Percentiles rank a stretch among this genome's conserved stretches.
These are phyloP conservation scores for Boletus subcaerulescens DNA, from an alignment of 768 basidiomycete species.

Conservation along the genomic window DNA sequence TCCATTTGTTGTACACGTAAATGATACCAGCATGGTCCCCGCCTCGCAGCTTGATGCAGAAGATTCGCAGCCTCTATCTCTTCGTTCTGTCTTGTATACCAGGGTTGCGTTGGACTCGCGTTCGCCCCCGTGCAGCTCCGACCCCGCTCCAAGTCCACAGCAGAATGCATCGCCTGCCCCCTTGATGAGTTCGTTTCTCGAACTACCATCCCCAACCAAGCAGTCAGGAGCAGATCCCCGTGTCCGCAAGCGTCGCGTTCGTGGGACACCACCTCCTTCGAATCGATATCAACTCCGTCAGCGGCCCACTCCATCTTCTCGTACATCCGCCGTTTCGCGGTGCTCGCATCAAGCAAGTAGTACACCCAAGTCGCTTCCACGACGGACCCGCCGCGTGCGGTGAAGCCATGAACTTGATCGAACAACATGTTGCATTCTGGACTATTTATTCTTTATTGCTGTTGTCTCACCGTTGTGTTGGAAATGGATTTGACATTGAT, in stretches of 20 bases:
- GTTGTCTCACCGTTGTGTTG: conserved; percentile 19
- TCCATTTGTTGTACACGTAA: conserved; percentile 29
- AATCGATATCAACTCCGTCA: conserved; percentile 32
- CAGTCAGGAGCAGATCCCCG: conserved; percentile 1
- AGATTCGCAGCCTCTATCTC: conserved; percentile 25
- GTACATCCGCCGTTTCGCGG: conserved; percentile 15
- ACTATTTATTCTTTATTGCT: conserved; percentile 37
- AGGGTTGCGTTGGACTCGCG: conserved; percentile 34
- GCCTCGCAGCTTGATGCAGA: conserved; percentile 37
- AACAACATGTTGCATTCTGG: neutral
- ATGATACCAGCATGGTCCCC: conserved; percentile 33
- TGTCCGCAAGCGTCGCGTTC: conserved; percentile 10
- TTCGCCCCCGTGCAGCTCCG: conserved; percentile 2
- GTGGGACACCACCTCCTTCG: conserved; percentile 9
- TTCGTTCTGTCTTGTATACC: conserved; percentile 37
- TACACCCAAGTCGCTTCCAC: conserved; percentile 14
- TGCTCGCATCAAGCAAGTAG: conserved; percentile 11
- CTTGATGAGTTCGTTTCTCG: conserved; percentile 4
- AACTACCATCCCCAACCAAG: conserved; percentile 7
- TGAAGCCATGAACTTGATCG: neutral
- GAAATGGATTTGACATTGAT: conserved; percentile 6
- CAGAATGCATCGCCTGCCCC: conserved; percentile 7
- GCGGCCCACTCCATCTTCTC: conserved; percentile 21
- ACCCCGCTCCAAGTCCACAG: conserved; percentile 4
- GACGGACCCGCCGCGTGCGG: conserved; percentile 12